A percentile compares a stretch with the other conserved stretches of the same genome.
Evolutionary conservation across 2,329 filamentous ascomycete genomes (phyloP).

Genomic region (Pseudocercospora macadamiae): DNA sequence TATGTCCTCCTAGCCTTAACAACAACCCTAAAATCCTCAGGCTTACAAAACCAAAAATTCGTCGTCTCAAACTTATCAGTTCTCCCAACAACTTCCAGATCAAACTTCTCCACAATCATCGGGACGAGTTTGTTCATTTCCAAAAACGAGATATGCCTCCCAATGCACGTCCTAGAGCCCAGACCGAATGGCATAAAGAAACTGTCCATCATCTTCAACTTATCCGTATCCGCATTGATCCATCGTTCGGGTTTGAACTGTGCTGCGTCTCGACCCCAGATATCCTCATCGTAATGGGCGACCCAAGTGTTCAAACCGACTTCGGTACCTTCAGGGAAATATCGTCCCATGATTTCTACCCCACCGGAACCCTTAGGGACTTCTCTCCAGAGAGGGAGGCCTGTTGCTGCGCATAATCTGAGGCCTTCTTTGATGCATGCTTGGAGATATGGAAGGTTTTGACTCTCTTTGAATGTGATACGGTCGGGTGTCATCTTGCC

Average conservation of each 20-base stretch:
- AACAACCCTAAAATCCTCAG: conserved; percentile 22
- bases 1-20: conserved; percentile 5
- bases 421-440: conserved; percentile 37
- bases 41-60: conserved; percentile 26
- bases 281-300: conserved; percentile 25
- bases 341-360: conserved; percentile 33
- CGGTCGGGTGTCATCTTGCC: conserved; percentile 26
- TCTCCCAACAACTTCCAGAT: conserved; percentile 19
- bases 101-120: conserved; percentile 33
- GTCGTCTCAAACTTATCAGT: conserved; percentile 13
- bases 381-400: conserved; percentile 23
- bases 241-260: conserved; percentile 29
- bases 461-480: conserved; percentile 38
- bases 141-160: conserved; percentile 34
- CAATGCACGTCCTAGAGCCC: conserved; percentile 42
- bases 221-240: conserved; percentile 24
- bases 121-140: conserved; percentile 40
- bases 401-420: conserved; percentile 28
- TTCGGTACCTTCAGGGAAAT: conserved; percentile 51
- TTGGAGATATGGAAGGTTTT: conserved; percentile 45
- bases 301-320: conserved; percentile 30
- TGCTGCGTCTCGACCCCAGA: conserved; percentile 27
- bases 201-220: conserved; percentile 41
- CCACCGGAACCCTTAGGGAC: conserved; percentile 22
- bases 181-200: conserved; percentile 37